phyloP scores from a whole-genome alignment of 257 asterid species.

The Jasminum sambac region DNA sequence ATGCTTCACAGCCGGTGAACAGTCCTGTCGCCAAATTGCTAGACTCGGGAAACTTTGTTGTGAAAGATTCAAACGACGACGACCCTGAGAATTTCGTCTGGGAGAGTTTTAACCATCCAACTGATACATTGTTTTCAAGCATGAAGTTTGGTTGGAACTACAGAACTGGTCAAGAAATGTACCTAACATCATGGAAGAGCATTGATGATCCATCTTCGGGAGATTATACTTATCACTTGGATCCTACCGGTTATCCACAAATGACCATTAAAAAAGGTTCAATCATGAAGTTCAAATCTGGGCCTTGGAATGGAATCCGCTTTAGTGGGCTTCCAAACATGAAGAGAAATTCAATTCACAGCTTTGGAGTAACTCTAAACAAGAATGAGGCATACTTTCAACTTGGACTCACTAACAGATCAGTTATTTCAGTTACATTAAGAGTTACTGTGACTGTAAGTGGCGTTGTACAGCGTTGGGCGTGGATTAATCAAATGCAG shows the following conservation, averaged over 20 bases:
- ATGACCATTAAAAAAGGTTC: constrained; percentile 3
- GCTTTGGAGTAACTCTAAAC: constrained; percentile 6
- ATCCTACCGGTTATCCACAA: too few species aligned
- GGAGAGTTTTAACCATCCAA: constrained; percentile 34
- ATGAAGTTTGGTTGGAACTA: constrained; percentile 33
- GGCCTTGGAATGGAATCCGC: constrained; percentile 53
- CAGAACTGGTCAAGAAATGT: constrained; percentile 26
- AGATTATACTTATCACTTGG: too few species aligned
- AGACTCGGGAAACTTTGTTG: too few species aligned
- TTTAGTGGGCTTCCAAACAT: constrained; percentile 34
- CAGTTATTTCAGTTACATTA: constrained; percentile 25
- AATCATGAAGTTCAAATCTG: constrained; percentile 21
- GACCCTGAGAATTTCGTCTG: constrained; percentile 23
- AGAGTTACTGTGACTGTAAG: constrained; percentile 14
- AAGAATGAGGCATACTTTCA: too few species aligned
- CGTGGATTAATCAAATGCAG: constrained; percentile 22
- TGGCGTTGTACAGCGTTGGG: too few species aligned
- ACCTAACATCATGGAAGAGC: too few species aligned
- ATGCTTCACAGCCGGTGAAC: too few species aligned
- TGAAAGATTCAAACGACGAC: too few species aligned
- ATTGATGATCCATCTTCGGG: too few species aligned
- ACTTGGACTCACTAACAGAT: constrained; percentile 22
- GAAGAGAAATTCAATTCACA: background rate
- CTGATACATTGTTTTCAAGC: constrained; percentile 26
- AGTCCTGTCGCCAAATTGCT: too few species aligned